Conservation (phyloP, 345 rosid species). For the Alliaria petiolata region DNA sequence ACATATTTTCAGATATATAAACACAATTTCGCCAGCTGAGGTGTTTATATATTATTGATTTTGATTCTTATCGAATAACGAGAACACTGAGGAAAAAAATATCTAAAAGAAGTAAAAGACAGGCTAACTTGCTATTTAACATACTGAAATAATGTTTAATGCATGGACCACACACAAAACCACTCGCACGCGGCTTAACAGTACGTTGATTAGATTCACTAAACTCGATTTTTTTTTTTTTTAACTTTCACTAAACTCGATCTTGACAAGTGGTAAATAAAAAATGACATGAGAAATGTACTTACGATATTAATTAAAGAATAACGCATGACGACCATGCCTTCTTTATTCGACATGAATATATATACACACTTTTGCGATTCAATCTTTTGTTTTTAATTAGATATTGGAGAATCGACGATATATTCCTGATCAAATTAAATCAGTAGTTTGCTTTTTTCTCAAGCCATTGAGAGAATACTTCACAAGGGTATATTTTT, state of each 20-base stretch:
- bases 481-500: not conserved
- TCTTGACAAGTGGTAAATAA: slow-evolving; percentile 5
- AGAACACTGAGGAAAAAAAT: not conserved
- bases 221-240: not conserved
- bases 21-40: not conserved
- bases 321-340: not conserved
- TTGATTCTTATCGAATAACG: not conserved
- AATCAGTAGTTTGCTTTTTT: slow-evolving; percentile 3
- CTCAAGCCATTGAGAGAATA: slow-evolving; percentile 3
- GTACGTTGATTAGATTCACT: slow-evolving; percentile 10
- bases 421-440: slow-evolving; percentile 12
- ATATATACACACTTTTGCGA: not conserved
- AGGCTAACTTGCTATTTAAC: not conserved
- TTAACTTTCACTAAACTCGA: slow-evolving; percentile 1
- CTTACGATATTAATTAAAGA: not conserved
- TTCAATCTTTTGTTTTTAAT: not conserved
- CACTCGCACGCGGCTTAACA: slow-evolving; percentile 6
- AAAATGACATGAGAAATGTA: not conserved
- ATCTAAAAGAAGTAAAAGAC: not conserved
- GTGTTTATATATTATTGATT: no score
- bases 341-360: slow-evolving; percentile 19
- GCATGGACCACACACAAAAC: slow-evolving; percentile 23
- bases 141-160: not conserved
- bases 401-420: slow-evolving; percentile 2
- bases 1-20: no score